phyloP scores from a whole-genome alignment of 805 yeast genomes.

The Torulaspora delbrueckii region DNA sequence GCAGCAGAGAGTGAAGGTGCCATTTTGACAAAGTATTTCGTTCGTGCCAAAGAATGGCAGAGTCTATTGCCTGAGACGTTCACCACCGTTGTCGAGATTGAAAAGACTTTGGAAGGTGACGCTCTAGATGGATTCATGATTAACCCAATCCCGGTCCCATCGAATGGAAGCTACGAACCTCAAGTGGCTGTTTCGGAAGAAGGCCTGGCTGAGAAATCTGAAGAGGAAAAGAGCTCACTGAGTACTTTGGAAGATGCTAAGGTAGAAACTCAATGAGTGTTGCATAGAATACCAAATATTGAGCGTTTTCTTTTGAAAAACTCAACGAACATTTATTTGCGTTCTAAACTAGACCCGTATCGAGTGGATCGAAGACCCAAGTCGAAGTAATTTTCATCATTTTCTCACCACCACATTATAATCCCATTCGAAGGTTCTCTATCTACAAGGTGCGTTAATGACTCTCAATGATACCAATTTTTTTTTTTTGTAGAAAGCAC shows the following conservation, averaged over 20 bases:
- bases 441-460: too few relatives aligned
- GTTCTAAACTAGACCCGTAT: background rate
- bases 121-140: constrained; percentile 27
- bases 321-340: background rate
- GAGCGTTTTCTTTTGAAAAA: background rate
- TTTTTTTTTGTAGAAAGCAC: too few relatives aligned
- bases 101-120: constrained; percentile 19
- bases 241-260: constrained; percentile 1
- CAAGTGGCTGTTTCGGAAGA: background rate
- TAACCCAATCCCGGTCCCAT: constrained; percentile 1
- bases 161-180: background rate
- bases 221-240: constrained; percentile 1
- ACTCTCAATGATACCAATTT: too few relatives aligned
- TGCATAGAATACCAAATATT: background rate
- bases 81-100: constrained; percentile 20
- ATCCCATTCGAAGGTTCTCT: background rate
- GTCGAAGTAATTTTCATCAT: background rate
- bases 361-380: background rate
- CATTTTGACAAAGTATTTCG: constrained; percentile 24
- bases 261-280: background rate
- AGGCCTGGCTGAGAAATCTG: constrained; percentile 1
- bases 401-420: background rate
- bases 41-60: constrained; percentile 31
- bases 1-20: constrained; percentile 1
- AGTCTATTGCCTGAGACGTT: constrained; percentile 20